phyloP scores from a whole-genome alignment of 306 rosid genomes.

The Castanopsis chinensis region DNA sequence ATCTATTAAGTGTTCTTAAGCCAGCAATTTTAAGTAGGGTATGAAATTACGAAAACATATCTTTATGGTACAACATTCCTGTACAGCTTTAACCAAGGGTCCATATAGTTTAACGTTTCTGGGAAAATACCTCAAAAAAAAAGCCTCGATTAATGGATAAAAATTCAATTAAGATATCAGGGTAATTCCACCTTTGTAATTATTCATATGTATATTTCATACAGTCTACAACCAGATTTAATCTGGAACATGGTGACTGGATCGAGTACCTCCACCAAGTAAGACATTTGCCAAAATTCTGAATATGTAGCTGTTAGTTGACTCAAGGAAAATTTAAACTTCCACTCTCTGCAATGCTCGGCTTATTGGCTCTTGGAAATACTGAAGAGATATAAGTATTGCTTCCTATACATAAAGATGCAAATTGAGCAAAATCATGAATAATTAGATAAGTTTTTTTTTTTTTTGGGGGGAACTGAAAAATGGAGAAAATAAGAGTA shows the following conservation, averaged over 20 bases:
- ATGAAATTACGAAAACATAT: neutral
- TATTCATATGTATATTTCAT: neutral
- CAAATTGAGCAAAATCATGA: conserved; percentile 12
- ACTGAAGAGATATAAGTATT: conserved; percentile 85
- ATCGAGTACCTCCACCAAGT: neutral
- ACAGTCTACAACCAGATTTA: neutral
- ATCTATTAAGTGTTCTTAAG: neutral
- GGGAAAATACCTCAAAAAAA: neutral
- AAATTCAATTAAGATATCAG: neutral
- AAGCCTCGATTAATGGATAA: neutral
- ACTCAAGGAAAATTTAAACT: conserved; percentile 7
- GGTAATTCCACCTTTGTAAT: neutral
- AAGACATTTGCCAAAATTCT: neutral
- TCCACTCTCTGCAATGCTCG: conserved; percentile 49
- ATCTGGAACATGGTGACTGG: neutral
- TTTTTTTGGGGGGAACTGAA: neutral
- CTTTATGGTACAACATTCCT: neutral
- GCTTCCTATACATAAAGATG: conserved; percentile 65
- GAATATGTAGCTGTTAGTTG: conserved; percentile 1
- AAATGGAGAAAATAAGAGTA: conserved; percentile 20
- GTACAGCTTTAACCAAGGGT: neutral
- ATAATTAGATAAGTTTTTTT: neutral
- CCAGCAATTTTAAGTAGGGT: neutral
- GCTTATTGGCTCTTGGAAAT: conserved; percentile 81
- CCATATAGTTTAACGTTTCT: neutral